phyloP scores from a whole-genome alignment of 805 yeast species.

The Ogataea zsoltii region DNA sequence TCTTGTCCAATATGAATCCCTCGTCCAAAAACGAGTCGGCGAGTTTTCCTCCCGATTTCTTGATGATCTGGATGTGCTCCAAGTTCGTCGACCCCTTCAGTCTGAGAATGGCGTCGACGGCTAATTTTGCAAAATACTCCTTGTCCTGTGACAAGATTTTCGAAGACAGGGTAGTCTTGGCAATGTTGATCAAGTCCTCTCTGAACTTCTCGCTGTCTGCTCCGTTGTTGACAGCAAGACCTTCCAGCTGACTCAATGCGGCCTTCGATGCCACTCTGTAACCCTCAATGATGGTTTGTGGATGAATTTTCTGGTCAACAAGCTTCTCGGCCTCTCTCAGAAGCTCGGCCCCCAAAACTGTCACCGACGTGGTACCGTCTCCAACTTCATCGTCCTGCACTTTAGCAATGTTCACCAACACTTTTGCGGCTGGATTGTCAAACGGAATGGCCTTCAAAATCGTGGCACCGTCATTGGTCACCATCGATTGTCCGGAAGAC shows the following conservation, averaged over 20 bases:
- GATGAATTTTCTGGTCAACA: constrained; percentile 91
- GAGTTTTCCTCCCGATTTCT: constrained; percentile 90
- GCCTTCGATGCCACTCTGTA: constrained; percentile 83
- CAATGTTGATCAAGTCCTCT: constrained; percentile 79
- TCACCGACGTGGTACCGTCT: constrained; percentile 97
- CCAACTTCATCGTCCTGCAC: constrained; percentile 99
- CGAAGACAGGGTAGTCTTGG: constrained; percentile 90
- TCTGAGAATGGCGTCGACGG: constrained; percentile 91
- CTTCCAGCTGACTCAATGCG: constrained; percentile 80
- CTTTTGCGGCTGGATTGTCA: constrained; percentile 97
- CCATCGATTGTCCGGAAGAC: constrained; percentile 71
- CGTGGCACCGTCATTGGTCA: constrained; percentile 98
- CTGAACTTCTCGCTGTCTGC: constrained; percentile 59
- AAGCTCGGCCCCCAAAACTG: constrained; percentile 86
- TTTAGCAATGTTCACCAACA: constrained; percentile 89
- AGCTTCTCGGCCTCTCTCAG: constrained; percentile 92
- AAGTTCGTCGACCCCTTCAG: constrained; percentile 84
- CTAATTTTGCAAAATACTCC: constrained; percentile 81
- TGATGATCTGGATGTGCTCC: constrained; percentile 90
- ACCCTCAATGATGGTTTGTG: constrained; percentile 97
- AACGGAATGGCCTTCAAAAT: constrained; percentile 90
- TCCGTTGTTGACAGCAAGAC: constrained; percentile 74
- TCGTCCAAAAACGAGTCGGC: constrained; percentile 93
- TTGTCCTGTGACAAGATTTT: constrained; percentile 95
- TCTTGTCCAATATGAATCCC: constrained; percentile 89